Percentiles rank a stretch among this genome's conserved stretches.
phyloP scores from a whole-genome alignment of 176 grass and related monocot genomes.

The Triticum monococcum region DNA sequence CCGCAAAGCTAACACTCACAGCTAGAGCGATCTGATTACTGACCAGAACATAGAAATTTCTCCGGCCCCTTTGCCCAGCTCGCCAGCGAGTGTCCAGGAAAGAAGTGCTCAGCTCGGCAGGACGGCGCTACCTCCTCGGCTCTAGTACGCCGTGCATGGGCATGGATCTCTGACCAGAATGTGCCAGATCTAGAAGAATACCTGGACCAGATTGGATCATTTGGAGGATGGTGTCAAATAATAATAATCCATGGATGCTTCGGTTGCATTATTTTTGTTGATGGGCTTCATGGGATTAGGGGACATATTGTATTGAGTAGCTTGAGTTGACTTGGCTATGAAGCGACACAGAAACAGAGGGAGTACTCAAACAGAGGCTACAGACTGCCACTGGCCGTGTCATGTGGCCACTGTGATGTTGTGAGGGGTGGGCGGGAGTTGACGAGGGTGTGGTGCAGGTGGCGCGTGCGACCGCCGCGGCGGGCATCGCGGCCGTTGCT shows the following conservation, averaged over 20 bases:
- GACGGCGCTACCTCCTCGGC: neutral
- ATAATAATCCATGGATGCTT: neutral
- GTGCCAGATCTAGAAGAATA: slow-evolving; percentile 52
- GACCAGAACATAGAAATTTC: slow-evolving; percentile 34
- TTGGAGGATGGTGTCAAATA: slow-evolving; percentile 29
- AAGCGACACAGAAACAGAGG: slow-evolving; percentile 43
- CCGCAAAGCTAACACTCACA: neutral
- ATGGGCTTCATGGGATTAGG: neutral
- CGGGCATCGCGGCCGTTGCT: slow-evolving; percentile 38
- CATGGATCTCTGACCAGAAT: slow-evolving; percentile 44
- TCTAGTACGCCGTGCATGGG: neutral
- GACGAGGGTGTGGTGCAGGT: slow-evolving; percentile 14
- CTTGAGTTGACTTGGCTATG: slow-evolving; percentile 36
- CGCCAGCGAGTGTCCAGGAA: neutral
- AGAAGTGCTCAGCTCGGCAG: neutral
- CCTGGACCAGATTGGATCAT: slow-evolving; percentile 46
- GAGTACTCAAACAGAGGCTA: slow-evolving; percentile 48
- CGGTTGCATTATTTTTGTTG: neutral
- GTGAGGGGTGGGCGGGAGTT: neutral
- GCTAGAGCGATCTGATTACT: neutral
- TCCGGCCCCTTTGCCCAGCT: neutral
- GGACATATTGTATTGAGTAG: slow-evolving; percentile 29
- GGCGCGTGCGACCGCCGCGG: slow-evolving; percentile 34
- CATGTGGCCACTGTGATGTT: neutral
- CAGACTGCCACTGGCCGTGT: neutral